Evolutionary conservation across 257 asterid species (phyloP).

Genomic region (Galeopsis tetrahit): DNA sequence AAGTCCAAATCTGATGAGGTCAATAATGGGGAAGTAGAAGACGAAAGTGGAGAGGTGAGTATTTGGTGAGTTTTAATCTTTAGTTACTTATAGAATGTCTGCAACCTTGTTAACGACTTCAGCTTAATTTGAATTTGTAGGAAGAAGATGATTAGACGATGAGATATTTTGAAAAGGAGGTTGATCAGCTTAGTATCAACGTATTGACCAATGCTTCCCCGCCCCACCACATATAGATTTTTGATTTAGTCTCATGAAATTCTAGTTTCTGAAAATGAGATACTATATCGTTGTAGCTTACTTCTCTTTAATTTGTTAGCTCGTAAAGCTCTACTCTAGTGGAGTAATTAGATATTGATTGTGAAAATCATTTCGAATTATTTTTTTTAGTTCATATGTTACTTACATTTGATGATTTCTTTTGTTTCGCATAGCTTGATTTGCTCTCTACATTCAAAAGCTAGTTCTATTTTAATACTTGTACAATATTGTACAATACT

Average conservation of each 20-base stretch:
- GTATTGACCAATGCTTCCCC: too few species aligned
- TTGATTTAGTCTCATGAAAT: too few species aligned
- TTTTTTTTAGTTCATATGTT: neutral
- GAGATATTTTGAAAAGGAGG: neutral
- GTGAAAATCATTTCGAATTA: neutral
- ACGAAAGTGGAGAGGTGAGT: slow-evolving; percentile 51
- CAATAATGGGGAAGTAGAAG: slow-evolving; percentile 51
- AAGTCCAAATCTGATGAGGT: slow-evolving; percentile 77
- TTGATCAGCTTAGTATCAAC: neutral
- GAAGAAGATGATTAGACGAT: slow-evolving; percentile 53
- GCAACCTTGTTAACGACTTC: neutral
- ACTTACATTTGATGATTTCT: too few species aligned
- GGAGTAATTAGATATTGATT: neutral
- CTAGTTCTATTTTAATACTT: too few species aligned
- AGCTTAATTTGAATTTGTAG: slow-evolving; percentile 21
- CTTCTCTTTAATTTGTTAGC: neutral
- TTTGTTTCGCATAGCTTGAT: too few species aligned
- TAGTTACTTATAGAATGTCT: neutral
- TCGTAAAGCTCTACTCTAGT: neutral
- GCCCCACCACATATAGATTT: too few species aligned
- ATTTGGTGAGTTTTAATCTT: neutral
- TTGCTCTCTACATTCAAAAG: too few species aligned
- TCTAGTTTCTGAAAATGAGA: neutral
- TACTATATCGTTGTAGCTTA: neutral
- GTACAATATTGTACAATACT: too few species aligned